Percentiles rank a stretch among this genome's conserved stretches.
phyloP scores from a whole-genome alignment of 495 filamentous ascomycete genomes.

The Lepidopterella palustris region DNA sequence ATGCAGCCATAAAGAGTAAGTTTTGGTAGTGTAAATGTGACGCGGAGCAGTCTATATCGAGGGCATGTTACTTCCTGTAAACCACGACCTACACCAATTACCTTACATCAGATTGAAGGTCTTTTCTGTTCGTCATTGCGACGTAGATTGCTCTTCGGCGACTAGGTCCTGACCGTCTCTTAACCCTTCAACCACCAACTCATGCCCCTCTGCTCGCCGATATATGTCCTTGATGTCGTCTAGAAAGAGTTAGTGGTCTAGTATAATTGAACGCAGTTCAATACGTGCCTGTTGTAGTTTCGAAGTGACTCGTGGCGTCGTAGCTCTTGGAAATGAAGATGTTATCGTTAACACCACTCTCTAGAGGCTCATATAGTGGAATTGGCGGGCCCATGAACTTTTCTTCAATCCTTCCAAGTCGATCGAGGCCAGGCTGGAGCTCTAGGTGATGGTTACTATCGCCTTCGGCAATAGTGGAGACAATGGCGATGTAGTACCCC shows the following conservation, averaged over 20 bases:
- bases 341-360: slow-evolving; percentile 78
- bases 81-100: neutral
- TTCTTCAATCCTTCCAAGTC: slow-evolving; percentile 90
- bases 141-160: slow-evolving; percentile 32
- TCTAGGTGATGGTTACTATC: slow-evolving; percentile 90
- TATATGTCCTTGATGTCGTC: slow-evolving; percentile 97
- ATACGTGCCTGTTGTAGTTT: slow-evolving; percentile 66
- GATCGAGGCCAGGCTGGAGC: slow-evolving; percentile 86
- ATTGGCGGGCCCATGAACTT: slow-evolving; percentile 92
- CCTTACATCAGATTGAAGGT: neutral
- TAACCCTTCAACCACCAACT: slow-evolving; percentile 57
- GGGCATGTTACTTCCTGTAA: neutral
- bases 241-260: slow-evolving; percentile 22
- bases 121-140: neutral
- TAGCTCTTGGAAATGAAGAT: slow-evolving; percentile 99
- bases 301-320: slow-evolving; percentile 94
- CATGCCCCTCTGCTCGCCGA: slow-evolving; percentile 75
- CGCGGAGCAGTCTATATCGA: neutral
- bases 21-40: too few relatives aligned
- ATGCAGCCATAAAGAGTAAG: too few relatives aligned
- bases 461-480: slow-evolving; percentile 93
- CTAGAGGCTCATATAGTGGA: slow-evolving; percentile 86
- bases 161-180: slow-evolving; percentile 40
- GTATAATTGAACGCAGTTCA: neutral
- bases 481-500: slow-evolving; percentile 97